phyloP scores from a whole-genome alignment of 129 eudicot genomes.

The Kitagawia praeruptora region DNA sequence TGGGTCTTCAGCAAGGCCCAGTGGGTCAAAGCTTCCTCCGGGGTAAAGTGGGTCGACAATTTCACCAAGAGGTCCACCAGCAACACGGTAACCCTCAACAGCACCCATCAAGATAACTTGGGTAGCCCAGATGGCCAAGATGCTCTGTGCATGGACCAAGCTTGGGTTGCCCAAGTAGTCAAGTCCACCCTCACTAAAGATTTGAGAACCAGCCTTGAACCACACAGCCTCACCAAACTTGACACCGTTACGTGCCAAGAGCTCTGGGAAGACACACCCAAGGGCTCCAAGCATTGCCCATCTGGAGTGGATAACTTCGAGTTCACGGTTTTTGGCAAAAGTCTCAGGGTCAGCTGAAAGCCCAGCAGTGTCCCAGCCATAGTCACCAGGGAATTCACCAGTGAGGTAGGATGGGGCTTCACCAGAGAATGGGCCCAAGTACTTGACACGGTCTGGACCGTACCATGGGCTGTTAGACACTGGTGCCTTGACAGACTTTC shows the following conservation, averaged over 20 bases:
- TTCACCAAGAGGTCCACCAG: constrained; percentile 28
- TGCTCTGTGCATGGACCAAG: constrained; percentile 29
- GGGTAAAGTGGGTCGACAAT: constrained; percentile 26
- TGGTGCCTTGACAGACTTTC: constrained; percentile 19
- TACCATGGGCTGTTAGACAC: constrained; percentile 30
- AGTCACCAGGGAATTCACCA: constrained; percentile 33
- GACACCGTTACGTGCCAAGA: constrained; percentile 29
- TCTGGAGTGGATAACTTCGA: constrained; percentile 24
- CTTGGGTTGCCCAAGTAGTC: constrained; percentile 30
- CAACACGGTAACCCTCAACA: constrained; percentile 23
- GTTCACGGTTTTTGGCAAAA: constrained; percentile 30
- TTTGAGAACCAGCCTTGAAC: constrained; percentile 34
- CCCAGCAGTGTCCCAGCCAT: constrained; percentile 34
- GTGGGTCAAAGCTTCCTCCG: constrained; percentile 29
- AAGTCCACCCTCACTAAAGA: constrained; percentile 29
- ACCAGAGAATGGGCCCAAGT: constrained; percentile 32
- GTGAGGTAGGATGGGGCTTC: constrained; percentile 30
- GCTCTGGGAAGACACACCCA: constrained; percentile 29
- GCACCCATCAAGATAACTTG: constrained; percentile 31
- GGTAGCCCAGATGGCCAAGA: constrained; percentile 28
- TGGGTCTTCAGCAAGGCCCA: constrained; percentile 25
- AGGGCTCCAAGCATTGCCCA: constrained; percentile 34
- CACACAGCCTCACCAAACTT: constrained; percentile 33
- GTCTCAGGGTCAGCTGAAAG: constrained; percentile 34
- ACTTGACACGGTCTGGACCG: constrained; percentile 31